Base-by-base conservation (phyloP, 192 early-diverging fungal genomes). In the Podila verticillata region DNA sequence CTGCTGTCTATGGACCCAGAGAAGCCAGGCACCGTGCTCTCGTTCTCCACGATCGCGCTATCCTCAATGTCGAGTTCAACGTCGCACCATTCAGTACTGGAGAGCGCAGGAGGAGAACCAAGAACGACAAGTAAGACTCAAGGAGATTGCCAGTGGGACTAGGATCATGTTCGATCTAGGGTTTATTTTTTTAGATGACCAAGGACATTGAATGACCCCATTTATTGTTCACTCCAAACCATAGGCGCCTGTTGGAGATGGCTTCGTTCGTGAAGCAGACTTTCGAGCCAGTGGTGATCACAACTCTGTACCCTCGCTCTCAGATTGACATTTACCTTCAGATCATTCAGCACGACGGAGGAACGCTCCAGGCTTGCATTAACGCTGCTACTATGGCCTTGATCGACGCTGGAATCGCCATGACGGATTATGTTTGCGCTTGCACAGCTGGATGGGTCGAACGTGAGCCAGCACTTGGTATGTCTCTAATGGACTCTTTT, bases 241-340 rank as follows among this genome's bases (percentile, higher is more conserved):
- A 28, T 83, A 94, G 91, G 63, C 95, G 95, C 5, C 84, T 95
- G 3, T 81, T 97, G 66, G 98, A 99, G 82, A 83, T 96, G 34
- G 90, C 95, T 0, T 89, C 93, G 20, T 89, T 91, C 48, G 92
- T 98, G 56, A 91, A 91, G 75, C 93, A 96, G 73, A 96, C 95
- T 3, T 96, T 99, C 74, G 98, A 99, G 82, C 87, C 95, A 4
- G 94, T 95, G 15, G 88, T 99, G 64, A 83, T 92, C 22, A 87
- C 88, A 5, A 83, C 81, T 39, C 83, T 93, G 31, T 97, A 91
- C 67, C 91, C 96, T 39, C 88, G 95, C 26, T 96, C 96, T 26
- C 94, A 98, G 83, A 97, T 99, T 66, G 93, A 94, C 57, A 93
- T 99, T 48, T 95, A 93, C 71, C 73, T 98, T 30, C 97, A 99